A percentile compares a stretch with the other conserved stretches of the same genome.
phyloP scores from a whole-genome alignment of 345 rosid genomes.

The Eucalyptus rudis region DNA sequence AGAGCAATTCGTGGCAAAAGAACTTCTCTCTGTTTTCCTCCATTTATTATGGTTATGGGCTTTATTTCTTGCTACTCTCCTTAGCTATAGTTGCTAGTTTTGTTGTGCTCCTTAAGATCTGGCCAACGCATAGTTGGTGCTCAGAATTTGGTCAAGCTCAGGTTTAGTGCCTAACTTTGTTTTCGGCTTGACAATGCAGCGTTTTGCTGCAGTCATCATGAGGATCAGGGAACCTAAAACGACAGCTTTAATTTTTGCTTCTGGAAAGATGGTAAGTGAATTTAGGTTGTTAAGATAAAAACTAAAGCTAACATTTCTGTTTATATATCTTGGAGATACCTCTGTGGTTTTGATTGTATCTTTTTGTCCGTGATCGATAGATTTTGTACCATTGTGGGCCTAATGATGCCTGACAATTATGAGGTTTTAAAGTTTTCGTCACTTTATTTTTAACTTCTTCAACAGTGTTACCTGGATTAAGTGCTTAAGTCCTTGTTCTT shows the following conservation, averaged over 20 bases:
- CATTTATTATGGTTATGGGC: neutral
- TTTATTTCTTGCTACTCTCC: neutral
- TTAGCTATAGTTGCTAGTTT: neutral
- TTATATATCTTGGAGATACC: neutral
- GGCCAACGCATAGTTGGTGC: neutral
- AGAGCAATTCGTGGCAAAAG: neutral
- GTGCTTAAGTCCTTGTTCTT: neutral
- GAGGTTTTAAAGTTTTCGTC: neutral
- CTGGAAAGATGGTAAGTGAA: slow-evolving; percentile 72
- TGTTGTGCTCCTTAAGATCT: neutral
- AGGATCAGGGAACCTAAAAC: slow-evolving; percentile 73
- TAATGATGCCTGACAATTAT: neutral
- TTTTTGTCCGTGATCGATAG: neutral
- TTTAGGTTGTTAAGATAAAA: neutral
- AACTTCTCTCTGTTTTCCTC: neutral
- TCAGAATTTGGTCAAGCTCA: neutral
- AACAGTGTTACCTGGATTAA: neutral
- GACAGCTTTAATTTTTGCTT: slow-evolving; percentile 59
- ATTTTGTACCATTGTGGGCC: neutral
- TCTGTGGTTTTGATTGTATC: neutral
- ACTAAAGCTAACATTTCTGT: neutral
- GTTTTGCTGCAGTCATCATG: slow-evolving; percentile 83
- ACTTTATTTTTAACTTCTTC: neutral
- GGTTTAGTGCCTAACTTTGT: neutral
- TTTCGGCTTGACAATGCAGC: slow-evolving; percentile 6